Evolutionary conservation across 129 eudicot species (phyloP).

Genomic region (Saussurea involucrata): DNA sequence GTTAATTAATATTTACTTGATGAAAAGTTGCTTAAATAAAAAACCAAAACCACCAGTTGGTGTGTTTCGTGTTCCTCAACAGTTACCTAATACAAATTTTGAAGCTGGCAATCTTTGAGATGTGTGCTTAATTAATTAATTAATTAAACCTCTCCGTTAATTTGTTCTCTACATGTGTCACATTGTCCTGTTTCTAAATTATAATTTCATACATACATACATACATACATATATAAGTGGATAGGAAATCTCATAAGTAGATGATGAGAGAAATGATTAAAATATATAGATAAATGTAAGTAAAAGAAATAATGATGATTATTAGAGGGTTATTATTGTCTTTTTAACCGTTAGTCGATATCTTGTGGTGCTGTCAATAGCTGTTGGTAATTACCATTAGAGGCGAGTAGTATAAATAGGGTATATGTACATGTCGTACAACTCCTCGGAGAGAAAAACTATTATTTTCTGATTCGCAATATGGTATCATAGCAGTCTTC

Average conservation of each 20-base stretch:
- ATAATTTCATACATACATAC: not conserved
- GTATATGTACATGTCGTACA: too few relatives aligned
- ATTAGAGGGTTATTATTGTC: too few relatives aligned
- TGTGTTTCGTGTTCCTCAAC: constrained; percentile 54
- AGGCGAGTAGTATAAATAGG: too few relatives aligned
- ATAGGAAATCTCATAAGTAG: not conserved
- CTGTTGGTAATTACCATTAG: too few relatives aligned
- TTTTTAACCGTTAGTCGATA: too few relatives aligned
- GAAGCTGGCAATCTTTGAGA: constrained; percentile 26
- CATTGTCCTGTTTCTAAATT: not conserved
- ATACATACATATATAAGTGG: not conserved
- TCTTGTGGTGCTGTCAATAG: too few relatives aligned
- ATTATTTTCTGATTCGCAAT: too few relatives aligned
- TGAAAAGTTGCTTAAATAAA: not conserved
- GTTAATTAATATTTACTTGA: not conserved
- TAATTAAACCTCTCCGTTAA: not conserved
- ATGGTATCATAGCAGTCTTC: too few relatives aligned
- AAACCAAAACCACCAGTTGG: constrained; percentile 30
- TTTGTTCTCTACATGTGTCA: constrained; percentile 10
- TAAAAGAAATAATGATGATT: too few relatives aligned
- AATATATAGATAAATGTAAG: too few relatives aligned
- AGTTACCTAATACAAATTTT: not conserved
- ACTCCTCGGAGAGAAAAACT: too few relatives aligned
- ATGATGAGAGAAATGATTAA: not conserved
- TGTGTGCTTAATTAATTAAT: constrained; percentile 5